Evolutionary conservation across 192 early-diverging fungal species (phyloP).

Genomic region (Dissophora ornata): DNA sequence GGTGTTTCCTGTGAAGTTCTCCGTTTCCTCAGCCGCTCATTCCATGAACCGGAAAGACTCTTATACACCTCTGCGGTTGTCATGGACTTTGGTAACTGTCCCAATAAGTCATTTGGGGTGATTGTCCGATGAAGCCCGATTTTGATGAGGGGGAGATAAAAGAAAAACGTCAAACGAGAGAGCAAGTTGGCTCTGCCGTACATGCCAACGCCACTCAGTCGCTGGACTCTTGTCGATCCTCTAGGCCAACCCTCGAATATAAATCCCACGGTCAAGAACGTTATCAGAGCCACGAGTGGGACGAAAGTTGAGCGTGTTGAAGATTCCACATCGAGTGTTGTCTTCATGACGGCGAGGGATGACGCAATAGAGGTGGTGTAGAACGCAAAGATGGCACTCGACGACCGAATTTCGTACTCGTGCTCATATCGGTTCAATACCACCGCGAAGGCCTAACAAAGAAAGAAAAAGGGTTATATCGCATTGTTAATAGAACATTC

Average conservation of each 20-base stretch:
- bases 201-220: neutral
- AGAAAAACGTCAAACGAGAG: conserved; percentile 31
- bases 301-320: neutral
- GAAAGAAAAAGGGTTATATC: neutral
- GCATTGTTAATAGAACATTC: no score
- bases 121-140: conserved; percentile 20
- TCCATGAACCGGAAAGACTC: conserved; percentile 5
- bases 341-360: conserved; percentile 11
- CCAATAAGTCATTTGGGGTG: conserved; percentile 12
- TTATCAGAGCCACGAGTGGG: neutral
- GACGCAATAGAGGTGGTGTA: conserved; percentile 10
- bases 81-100: conserved; percentile 7
- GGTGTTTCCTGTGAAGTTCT: neutral
- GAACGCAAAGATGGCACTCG: conserved; percentile 27
- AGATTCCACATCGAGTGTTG: neutral
- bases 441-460: conserved; percentile 8
- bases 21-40: neutral
- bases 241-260: conserved; percentile 36
- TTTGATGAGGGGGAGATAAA: conserved; percentile 18
- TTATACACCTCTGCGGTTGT: conserved; percentile 1
- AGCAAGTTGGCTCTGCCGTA: conserved; percentile 46
- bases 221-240: conserved; percentile 19
- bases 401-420: conserved; percentile 28
- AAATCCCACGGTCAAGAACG: conserved; percentile 12
- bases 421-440: conserved; percentile 29